phyloP scores from a whole-genome alignment of 805 yeast genomes.

The Vanderwaltozyma polyspora region DNA sequence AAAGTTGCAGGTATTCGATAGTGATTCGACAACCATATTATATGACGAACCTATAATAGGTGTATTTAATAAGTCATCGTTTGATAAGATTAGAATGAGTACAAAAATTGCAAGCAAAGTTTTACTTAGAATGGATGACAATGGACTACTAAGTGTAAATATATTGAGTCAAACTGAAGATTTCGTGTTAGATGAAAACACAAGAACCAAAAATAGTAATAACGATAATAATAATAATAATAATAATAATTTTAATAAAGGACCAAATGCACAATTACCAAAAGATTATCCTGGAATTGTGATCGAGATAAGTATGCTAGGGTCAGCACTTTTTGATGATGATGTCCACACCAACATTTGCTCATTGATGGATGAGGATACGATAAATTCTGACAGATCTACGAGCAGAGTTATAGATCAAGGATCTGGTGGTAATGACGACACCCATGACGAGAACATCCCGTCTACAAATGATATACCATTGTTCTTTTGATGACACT shows the following conservation, averaged over 20 bases:
- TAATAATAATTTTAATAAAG: too few relatives aligned
- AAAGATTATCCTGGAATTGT: constrained; percentile 33
- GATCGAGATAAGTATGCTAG: constrained; percentile 29
- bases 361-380: too few relatives aligned
- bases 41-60: constrained; percentile 30
- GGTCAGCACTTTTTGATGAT: too few relatives aligned
- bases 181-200: constrained; percentile 14
- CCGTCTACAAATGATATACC: too few relatives aligned
- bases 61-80: constrained; percentile 38
- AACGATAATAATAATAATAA: constrained; percentile 1
- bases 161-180: constrained; percentile 31
- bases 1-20: constrained; percentile 34
- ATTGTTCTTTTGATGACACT: too few relatives aligned
- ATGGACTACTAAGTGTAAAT: constrained; percentile 38
- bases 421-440: too few relatives aligned
- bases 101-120: constrained; percentile 41
- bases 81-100: constrained; percentile 40
- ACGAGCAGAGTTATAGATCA: too few relatives aligned
- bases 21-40: constrained; percentile 14
- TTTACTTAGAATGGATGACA: constrained; percentile 42
- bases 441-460: too few relatives aligned
- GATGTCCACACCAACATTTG: too few relatives aligned
- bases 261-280: constrained; percentile 17
- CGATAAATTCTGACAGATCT: too few relatives aligned
- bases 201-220: background rate